Conservation (phyloP, 441 rosid genomes). For the Adansonia gregorii region DNA sequence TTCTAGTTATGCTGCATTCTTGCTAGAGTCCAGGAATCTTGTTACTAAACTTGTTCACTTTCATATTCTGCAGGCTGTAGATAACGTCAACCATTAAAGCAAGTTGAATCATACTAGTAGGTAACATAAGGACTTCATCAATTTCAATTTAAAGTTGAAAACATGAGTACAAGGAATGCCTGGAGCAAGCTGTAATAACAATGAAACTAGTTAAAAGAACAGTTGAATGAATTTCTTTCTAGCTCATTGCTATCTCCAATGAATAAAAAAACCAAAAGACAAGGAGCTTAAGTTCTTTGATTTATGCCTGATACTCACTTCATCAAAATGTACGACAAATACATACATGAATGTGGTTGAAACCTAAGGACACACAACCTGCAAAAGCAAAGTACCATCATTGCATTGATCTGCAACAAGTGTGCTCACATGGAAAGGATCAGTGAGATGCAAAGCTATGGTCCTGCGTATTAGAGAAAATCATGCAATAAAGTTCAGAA, state of each 20-base stretch:
- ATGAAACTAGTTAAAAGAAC: background rate
- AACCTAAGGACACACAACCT: constrained; percentile 55
- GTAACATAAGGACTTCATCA: background rate
- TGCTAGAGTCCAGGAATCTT: background rate
- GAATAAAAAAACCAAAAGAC: constrained; percentile 6
- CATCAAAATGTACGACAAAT: background rate
- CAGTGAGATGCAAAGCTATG: constrained; percentile 91
- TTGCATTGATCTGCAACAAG: constrained; percentile 78
- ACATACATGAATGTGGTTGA: constrained; percentile 16
- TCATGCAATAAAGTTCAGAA: background rate
- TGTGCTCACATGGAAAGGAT: constrained; percentile 88
- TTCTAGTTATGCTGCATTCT: background rate
- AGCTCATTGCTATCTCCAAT: constrained; percentile 6
- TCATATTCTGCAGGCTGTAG: background rate
- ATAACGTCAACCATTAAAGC: background rate
- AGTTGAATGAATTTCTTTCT: background rate
- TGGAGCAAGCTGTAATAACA: background rate
- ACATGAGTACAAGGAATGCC: background rate
- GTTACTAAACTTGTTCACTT: background rate
- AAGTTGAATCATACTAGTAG: background rate
- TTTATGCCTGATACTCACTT: background rate
- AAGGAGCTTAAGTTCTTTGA: background rate
- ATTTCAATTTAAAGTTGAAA: background rate
- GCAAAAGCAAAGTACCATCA: constrained; percentile 82
- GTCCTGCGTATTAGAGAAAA: constrained; percentile 57